Percentiles rank a stretch among this genome's conserved stretches.
Evolutionary conservation across 805 yeast genomes (phyloP).

Genomic region (Nakazawaea ambrosiae): DNA sequence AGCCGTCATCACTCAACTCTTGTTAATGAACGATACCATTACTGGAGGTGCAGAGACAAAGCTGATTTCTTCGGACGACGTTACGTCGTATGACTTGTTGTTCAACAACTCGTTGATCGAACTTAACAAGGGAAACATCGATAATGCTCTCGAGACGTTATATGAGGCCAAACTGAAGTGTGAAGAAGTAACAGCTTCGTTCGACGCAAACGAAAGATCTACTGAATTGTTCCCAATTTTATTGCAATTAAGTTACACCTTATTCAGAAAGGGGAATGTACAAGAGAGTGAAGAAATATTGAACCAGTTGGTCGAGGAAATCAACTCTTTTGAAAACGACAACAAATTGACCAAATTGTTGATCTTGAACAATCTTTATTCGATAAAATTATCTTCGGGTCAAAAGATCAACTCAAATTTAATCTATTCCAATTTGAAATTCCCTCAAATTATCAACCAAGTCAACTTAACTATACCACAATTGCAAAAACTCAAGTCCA

Average conservation of each 20-base stretch:
- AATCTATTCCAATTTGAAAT: constrained; percentile 23
- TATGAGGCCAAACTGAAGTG: constrained; percentile 39
- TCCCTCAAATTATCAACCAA: constrained; percentile 22
- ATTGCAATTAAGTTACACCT: constrained; percentile 52
- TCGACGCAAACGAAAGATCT: constrained; percentile 37
- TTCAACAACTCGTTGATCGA: constrained; percentile 54
- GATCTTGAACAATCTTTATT: constrained; percentile 35
- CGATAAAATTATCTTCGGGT: constrained; percentile 16
- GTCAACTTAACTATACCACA: constrained; percentile 33
- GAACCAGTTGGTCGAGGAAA: constrained; percentile 21
- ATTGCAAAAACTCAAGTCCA: constrained; percentile 31
- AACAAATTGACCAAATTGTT: constrained; percentile 36
- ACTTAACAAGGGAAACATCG: constrained; percentile 33
- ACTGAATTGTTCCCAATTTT: constrained; percentile 54
- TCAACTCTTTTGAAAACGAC: constrained; percentile 18
- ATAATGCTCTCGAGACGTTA: constrained; percentile 34
- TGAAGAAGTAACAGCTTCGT: constrained; percentile 27
- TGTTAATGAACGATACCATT: constrained; percentile 14
- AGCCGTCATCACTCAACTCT: constrained; percentile 53
- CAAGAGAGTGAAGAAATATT: constrained; percentile 31
- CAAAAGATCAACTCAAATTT: constrained; percentile 17
- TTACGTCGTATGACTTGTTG: constrained; percentile 43
- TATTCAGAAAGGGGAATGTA: constrained; percentile 29
- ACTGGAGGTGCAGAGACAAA: constrained; percentile 11
- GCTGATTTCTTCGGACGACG: constrained; percentile 8